Conservation (phyloP, 768 basidiomycete genomes). For the Amyloporia xantha region DNA sequence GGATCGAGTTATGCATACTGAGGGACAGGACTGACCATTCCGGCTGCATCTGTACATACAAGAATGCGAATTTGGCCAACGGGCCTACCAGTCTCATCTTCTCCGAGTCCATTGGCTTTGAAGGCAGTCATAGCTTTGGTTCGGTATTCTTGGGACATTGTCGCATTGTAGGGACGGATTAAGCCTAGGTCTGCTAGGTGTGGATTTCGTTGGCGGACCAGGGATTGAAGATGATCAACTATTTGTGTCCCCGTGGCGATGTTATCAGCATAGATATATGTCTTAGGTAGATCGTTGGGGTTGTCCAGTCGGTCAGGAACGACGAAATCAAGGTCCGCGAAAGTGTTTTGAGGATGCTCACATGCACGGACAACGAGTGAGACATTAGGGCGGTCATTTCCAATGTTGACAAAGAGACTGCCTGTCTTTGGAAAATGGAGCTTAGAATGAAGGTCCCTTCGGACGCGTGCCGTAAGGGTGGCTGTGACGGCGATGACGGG, state of each 20-base stretch:
- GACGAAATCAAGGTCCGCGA: slow-evolving; percentile 29
- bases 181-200: background rate
- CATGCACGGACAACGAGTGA: slow-evolving; percentile 29
- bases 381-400: slow-evolving; percentile 31
- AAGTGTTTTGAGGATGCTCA: slow-evolving; percentile 27
- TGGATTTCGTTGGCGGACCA: slow-evolving; percentile 4
- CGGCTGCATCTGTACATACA: no score
- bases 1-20: no score
- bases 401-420: slow-evolving; percentile 19
- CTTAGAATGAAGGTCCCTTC: no score
- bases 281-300: slow-evolving; percentile 18
- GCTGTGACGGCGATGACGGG: no score
- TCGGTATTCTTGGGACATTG: no score
- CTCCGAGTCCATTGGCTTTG: no score
- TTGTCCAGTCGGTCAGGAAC: slow-evolving; percentile 11
- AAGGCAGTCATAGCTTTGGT: no score
- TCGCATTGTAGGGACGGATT: no score
- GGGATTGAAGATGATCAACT: slow-evolving; percentile 18
- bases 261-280: slow-evolving; percentile 28
- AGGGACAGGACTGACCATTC: no score
- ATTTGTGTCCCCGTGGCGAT: slow-evolving; percentile 21
- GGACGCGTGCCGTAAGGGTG: no score
- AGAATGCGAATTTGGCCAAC: no score
- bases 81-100: no score
- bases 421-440: slow-evolving; percentile 4